Base-by-base conservation (phyloP, 345 rosid species). In the Barbarea vulgaris region DNA sequence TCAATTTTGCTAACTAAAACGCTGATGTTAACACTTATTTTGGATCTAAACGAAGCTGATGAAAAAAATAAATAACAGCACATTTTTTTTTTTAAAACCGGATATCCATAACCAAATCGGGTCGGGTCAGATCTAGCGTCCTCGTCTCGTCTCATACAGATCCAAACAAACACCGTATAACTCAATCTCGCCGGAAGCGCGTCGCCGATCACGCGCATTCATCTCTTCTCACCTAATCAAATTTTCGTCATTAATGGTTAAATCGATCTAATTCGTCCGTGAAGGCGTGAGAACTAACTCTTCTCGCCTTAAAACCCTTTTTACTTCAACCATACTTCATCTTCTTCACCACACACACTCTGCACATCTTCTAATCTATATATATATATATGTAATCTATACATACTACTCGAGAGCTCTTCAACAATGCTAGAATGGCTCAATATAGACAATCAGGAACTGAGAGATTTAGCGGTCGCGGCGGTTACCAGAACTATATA, bases 371-470 rank as follows among this genome's bases (percentile, higher is more conserved):
- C 44, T 67, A 13, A 30, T 34, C 39, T 34, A 10, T 0, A 7
- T 7, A 0, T 66, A 6, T 41, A 12, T 54, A n/a, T 61, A 62
- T 73, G 63, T 13, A 19, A 19, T 39, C 24, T 56, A 39, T 47
- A 60, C 53, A 36, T 12, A 44, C 31, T n/a, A 28, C 6, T 51
- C 70, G 17, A 42, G 19, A 2, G 21, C 48, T 57, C 56, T n/a
- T 67, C 33, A 6, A 74, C 80, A 81, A 84, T 86, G 86, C 84
- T 67, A 82, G 21, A 72, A 91, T 95, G 99, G 89, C 91, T 80
- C 99, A 88, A 85, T 84, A 76, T 85, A 87, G 99, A 89, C 99
- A 90, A 82, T 88, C 86, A 24, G 94, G 93, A 64, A 80, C 81
- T 9, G 81, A 85, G 54, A 84, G 85, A 57, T 54, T 81, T 69